These are phyloP conservation scores for Lotus japonicus DNA, from an alignment of 306 rosid genomes.

Conservation along the genomic window DNA sequence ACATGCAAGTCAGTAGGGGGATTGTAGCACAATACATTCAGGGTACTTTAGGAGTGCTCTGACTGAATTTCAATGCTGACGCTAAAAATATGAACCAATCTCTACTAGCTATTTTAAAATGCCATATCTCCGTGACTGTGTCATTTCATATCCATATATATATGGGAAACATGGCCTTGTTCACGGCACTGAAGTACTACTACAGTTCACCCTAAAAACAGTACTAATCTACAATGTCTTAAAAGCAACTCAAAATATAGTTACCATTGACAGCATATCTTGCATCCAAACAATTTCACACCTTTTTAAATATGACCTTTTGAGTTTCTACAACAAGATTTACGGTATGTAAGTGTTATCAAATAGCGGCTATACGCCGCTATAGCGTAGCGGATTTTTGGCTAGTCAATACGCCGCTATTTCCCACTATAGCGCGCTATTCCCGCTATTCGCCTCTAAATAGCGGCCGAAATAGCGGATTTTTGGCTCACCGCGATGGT, in stretches of 20 bases:
- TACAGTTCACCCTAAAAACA: neutral
- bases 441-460: too few relatives aligned
- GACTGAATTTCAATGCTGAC: slow-evolving; percentile 5
- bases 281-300: neutral
- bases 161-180: neutral
- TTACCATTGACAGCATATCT: neutral
- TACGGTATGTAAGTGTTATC: neutral
- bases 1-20: neutral
- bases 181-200: neutral
- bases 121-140: too few relatives aligned
- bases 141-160: too few relatives aligned
- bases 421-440: too few relatives aligned
- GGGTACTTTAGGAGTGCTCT: neutral
- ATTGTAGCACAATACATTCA: neutral
- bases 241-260: neutral
- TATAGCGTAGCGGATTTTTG: too few relatives aligned
- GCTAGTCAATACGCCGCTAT: too few relatives aligned
- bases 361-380: too few relatives aligned
- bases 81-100: neutral
- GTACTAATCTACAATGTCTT: neutral
- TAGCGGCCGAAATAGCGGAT: too few relatives aligned
- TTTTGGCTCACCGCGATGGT: too few relatives aligned
- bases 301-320: neutral
- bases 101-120: too few relatives aligned
- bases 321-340: neutral